These are phyloP conservation scores for Anthracocystis panici-leucophaei DNA, from an alignment of 1,284 basidiomycete species.

Conservation along the genomic window DNA sequence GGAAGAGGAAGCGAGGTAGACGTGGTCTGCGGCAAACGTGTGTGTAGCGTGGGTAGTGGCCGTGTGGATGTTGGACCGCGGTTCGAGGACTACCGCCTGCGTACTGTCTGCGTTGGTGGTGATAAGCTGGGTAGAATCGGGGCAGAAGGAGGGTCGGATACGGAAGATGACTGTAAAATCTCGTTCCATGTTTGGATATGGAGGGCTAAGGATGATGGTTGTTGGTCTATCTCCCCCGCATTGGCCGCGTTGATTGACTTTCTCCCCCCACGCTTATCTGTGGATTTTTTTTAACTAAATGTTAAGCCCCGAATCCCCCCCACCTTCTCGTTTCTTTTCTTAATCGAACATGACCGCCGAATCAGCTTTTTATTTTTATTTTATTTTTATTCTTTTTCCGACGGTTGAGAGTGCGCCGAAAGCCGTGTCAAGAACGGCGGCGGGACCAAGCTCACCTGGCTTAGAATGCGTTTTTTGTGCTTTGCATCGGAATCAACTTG, in stretches of 20 bases:
- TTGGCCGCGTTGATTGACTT: constrained; percentile 6
- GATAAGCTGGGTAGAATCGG: not conserved
- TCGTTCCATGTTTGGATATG: constrained; percentile 20
- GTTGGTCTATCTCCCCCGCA: constrained; percentile 4
- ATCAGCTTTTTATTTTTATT: constrained; percentile 4
- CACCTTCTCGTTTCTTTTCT: not conserved
- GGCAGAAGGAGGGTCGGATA: constrained; percentile 21
- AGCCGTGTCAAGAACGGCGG: constrained; percentile 1
- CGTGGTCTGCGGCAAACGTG: constrained; percentile 18
- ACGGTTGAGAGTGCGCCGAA: constrained; percentile 13
- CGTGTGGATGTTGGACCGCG: constrained; percentile 9
- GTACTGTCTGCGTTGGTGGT: constrained; percentile 1
- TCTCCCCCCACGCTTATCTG: constrained; percentile 3
- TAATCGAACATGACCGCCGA: constrained; percentile 25
- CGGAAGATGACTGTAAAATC: constrained; percentile 43
- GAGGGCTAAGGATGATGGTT: constrained; percentile 3
- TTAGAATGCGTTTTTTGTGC: not conserved
- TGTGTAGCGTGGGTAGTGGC: constrained; percentile 10
- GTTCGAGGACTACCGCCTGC: constrained; percentile 21
- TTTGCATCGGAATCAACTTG: constrained; percentile 5
- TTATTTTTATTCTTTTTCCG: not conserved
- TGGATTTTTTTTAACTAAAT: not conserved
- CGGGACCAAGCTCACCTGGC: not conserved
- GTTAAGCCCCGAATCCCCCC: not conserved
- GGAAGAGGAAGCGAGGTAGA: constrained; percentile 14